phyloP scores from a whole-genome alignment of 805 yeast species.

The Starmera caribaea region DNA sequence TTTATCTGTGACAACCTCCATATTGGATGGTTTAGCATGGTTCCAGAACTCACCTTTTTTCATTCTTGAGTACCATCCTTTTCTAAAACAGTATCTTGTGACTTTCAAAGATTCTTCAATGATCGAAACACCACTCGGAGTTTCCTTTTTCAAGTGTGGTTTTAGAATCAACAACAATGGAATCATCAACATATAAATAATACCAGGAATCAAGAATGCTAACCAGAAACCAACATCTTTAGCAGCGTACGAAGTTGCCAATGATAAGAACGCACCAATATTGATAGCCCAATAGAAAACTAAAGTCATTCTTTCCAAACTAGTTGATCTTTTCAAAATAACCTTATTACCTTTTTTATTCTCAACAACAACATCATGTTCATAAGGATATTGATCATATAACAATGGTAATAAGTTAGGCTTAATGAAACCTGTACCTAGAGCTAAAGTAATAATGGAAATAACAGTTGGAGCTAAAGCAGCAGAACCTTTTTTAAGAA shows the following conservation, averaged over 20 bases:
- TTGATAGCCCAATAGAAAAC: conserved; percentile 70
- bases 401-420: conserved; percentile 61
- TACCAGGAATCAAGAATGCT: conserved; percentile 62
- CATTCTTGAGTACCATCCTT: conserved; percentile 34
- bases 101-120: conserved; percentile 34
- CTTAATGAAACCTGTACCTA: conserved; percentile 78
- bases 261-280: conserved; percentile 63
- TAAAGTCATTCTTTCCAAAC: conserved; percentile 68
- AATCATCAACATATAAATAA: conserved; percentile 45
- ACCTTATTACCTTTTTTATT: conserved; percentile 57
- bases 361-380: conserved; percentile 48
- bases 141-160: conserved; percentile 18
- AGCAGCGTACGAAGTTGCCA: conserved; percentile 72
- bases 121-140: conserved; percentile 28
- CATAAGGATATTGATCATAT: conserved; percentile 64
- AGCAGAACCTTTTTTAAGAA: conserved; percentile 35
- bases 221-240: conserved; percentile 59
- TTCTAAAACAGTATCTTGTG: conserved; percentile 27
- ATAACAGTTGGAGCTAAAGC: conserved; percentile 53
- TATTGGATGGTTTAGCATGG: conserved; percentile 47
- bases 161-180: conserved; percentile 30
- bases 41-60: conserved; percentile 36
- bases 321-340: conserved; percentile 57
- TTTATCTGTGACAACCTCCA: conserved; percentile 16
- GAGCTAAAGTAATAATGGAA: conserved; percentile 42